Conservation (phyloP, 2,329 filamentous ascomycete genomes). For the Helotiales sp. region DNA sequence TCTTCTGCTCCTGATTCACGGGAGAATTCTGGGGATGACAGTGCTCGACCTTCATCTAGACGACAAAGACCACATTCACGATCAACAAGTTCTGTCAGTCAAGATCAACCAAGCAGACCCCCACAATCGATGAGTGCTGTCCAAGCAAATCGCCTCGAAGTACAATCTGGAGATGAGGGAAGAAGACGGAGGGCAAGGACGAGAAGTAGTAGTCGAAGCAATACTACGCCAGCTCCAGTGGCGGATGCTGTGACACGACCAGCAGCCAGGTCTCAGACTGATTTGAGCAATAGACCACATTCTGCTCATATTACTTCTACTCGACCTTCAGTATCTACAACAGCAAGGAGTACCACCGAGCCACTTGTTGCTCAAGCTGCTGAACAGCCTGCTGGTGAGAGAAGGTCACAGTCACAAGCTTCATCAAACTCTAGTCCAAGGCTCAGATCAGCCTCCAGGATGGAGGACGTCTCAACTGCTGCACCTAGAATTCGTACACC, state of each 20-base stretch:
- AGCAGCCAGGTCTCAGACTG: slow-evolving; percentile 64
- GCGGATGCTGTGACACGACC: slow-evolving; percentile 45
- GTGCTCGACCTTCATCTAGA: slow-evolving; percentile 20
- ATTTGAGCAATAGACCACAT: slow-evolving; percentile 50
- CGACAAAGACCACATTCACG: slow-evolving; percentile 44
- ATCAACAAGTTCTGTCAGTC: slow-evolving; percentile 45
- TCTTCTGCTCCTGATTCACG: slow-evolving; percentile 31
- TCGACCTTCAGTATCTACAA: slow-evolving; percentile 23
- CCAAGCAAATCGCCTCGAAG: slow-evolving; percentile 50
- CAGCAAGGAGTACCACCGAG: slow-evolving; percentile 33
- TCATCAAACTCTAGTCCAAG: slow-evolving; percentile 23
- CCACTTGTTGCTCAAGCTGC: slow-evolving; percentile 21
- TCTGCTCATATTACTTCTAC: slow-evolving; percentile 20
- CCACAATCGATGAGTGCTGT: slow-evolving; percentile 44
- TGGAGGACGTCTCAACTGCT: slow-evolving; percentile 16
- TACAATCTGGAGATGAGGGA: slow-evolving; percentile 47
- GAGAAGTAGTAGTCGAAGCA: slow-evolving; percentile 55
- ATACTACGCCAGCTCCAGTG: slow-evolving; percentile 48
- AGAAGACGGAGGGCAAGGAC: slow-evolving; percentile 48
- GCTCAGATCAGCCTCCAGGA: slow-evolving; percentile 15
- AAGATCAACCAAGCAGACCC: slow-evolving; percentile 53
- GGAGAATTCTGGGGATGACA: slow-evolving; percentile 31
- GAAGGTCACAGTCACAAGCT: slow-evolving; percentile 13
- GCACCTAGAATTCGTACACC: slow-evolving; percentile 16
- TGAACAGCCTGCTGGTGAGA: slow-evolving; percentile 22